Conservation (phyloP, 257 asterid species). For the Solanum appendiculatum region DNA sequence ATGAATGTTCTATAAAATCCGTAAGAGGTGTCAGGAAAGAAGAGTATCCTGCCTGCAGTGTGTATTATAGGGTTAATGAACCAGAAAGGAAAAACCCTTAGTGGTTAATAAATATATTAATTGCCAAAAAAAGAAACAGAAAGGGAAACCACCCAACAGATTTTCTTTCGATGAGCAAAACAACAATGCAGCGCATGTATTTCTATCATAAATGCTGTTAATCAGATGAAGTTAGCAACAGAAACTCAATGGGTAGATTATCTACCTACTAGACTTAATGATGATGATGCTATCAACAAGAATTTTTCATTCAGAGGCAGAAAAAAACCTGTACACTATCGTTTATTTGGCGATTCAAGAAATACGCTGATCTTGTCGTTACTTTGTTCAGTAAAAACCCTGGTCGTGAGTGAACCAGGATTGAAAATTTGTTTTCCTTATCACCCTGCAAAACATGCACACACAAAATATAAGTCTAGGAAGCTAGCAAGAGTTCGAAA, state of each 20-base stretch:
- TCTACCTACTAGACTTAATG: neutral
- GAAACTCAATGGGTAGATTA: neutral
- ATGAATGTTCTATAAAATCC: neutral
- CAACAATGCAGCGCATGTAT: neutral
- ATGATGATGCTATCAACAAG: neutral
- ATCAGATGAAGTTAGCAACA: neutral
- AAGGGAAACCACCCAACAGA: neutral
- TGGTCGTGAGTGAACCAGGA: conserved; percentile 91
- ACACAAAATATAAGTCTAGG: neutral
- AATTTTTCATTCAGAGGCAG: neutral
- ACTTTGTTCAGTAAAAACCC: conserved; percentile 68
- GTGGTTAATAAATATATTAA: neutral
- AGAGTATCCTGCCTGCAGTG: neutral
- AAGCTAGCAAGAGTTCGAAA: neutral
- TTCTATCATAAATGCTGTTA: neutral
- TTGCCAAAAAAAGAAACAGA: neutral
- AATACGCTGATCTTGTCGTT: conserved; percentile 72
- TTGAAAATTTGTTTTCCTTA: conserved; percentile 57
- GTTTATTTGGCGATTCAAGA: conserved; percentile 76
- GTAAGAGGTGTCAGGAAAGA: neutral
- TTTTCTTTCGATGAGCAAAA: neutral
- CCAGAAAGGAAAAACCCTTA: neutral
- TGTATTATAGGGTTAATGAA: neutral
- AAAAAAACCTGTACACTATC: conserved; percentile 76
- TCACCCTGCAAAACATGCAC: conserved; percentile 62